These are phyloP conservation scores for Dendrobium nobile DNA, from an alignment of 106 monocot genomes.

Conservation along the genomic window DNA sequence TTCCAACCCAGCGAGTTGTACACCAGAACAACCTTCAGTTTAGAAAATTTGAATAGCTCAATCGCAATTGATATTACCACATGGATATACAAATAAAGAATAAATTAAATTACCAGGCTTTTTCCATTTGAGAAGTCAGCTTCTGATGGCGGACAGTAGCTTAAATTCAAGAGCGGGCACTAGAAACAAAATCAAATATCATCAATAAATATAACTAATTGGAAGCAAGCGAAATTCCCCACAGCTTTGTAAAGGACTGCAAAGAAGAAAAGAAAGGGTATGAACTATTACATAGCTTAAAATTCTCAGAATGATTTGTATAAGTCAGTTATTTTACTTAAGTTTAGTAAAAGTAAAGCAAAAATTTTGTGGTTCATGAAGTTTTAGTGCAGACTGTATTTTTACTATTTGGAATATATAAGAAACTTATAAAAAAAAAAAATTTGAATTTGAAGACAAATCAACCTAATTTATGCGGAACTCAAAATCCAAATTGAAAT, in stretches of 20 bases:
- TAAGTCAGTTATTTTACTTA: not conserved
- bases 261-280: not conserved
- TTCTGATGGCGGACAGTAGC: slow-evolving; percentile 86
- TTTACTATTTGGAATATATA: no score
- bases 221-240: not conserved
- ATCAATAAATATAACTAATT: slow-evolving; percentile 3
- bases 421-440: no score
- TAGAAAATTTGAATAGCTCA: not conserved
- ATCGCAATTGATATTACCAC: not conserved
- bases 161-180: slow-evolving; percentile 93
- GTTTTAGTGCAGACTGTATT: no score
- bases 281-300: not conserved
- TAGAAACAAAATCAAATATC: slow-evolving; percentile 15
- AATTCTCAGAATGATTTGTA: not conserved
- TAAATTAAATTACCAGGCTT: slow-evolving; percentile 54
- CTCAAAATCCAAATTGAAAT: no score
- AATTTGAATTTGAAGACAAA: no score
- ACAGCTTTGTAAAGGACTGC: not conserved
- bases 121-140: slow-evolving; percentile 46
- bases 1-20: slow-evolving; percentile 98
- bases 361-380: no score
- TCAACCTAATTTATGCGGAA: no score
- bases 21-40: slow-evolving; percentile 71
- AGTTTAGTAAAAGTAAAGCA: not conserved
- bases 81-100: slow-evolving; percentile 3